Evolutionary conservation across 805 yeast genomes (phyloP).

Genomic region (Metschnikowia kofuensis): DNA sequence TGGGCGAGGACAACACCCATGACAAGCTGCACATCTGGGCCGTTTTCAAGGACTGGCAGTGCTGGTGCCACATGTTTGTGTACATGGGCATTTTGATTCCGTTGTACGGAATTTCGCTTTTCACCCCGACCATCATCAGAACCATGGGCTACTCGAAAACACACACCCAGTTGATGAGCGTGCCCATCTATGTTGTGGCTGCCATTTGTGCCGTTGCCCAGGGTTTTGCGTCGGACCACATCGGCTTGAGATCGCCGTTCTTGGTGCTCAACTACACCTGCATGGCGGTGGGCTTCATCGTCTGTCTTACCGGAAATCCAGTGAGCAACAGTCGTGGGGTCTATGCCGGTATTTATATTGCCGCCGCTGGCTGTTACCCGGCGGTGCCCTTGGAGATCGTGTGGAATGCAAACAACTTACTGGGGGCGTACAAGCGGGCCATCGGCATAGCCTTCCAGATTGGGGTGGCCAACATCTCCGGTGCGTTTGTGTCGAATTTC

Average conservation of each 20-base stretch:
- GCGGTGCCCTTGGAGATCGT: constrained; percentile 31
- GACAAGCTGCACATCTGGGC: constrained; percentile 15
- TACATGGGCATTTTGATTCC: constrained; percentile 32
- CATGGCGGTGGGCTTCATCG: constrained; percentile 31
- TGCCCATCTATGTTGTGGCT: constrained; percentile 41
- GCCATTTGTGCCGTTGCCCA: constrained; percentile 27
- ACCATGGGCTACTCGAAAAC: constrained; percentile 42
- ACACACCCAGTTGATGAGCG: constrained; percentile 42
- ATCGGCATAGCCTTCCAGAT: constrained; percentile 40
- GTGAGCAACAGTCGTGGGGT: constrained; percentile 21
- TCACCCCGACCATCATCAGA: constrained; percentile 44
- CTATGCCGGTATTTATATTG: constrained; percentile 30
- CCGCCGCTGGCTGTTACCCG: constrained; percentile 28
- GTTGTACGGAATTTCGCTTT: constrained; percentile 38
- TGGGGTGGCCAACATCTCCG: constrained; percentile 38
- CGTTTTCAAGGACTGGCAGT: constrained; percentile 28
- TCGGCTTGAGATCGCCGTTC: constrained; percentile 31
- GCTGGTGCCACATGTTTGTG: constrained; percentile 24
- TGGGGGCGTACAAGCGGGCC: constrained; percentile 36
- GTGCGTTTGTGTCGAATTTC: constrained; percentile 34
- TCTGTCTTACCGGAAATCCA: constrained; percentile 27
- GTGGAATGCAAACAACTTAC: constrained; percentile 36
- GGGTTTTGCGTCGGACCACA: constrained; percentile 23
- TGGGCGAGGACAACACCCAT: constrained; percentile 14
- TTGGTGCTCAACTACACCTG: constrained; percentile 21